phyloP scores from a whole-genome alignment of 192 early-diverging fungal species.

The Obelidium mucronatum region DNA sequence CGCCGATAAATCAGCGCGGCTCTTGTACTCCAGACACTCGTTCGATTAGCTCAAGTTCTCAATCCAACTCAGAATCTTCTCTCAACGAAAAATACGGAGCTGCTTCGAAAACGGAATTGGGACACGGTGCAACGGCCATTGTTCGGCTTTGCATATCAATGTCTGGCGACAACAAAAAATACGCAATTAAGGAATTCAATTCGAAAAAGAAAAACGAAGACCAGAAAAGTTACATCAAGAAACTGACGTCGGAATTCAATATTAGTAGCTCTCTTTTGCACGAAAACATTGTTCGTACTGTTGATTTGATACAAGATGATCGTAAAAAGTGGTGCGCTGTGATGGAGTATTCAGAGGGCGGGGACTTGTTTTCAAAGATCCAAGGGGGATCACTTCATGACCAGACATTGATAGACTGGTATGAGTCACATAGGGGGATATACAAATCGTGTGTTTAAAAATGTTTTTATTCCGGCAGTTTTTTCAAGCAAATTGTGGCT shows the following conservation, averaged over 20 bases:
- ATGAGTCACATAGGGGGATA: neutral
- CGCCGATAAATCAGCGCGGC: too few species aligned
- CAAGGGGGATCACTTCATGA: slow-evolving; percentile 76
- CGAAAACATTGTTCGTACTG: slow-evolving; percentile 88
- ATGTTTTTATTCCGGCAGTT: too few species aligned
- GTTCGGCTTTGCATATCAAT: slow-evolving; percentile 55
- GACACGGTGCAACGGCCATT: slow-evolving; percentile 58
- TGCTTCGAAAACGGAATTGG: slow-evolving; percentile 63
- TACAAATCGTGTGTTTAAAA: neutral
- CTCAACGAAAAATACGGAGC: slow-evolving; percentile 86
- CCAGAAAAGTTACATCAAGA: slow-evolving; percentile 94
- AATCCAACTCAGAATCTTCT: slow-evolving; percentile 45
- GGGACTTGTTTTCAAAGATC: slow-evolving; percentile 89
- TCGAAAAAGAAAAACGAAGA: slow-evolving; percentile 85
- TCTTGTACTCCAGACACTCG: neutral
- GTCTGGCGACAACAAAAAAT: slow-evolving; percentile 64
- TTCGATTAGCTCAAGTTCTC: neutral
- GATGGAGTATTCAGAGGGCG: slow-evolving; percentile 95
- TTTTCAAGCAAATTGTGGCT: slow-evolving; percentile 88
- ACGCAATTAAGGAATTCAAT: slow-evolving; percentile 94
- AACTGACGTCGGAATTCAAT: slow-evolving; percentile 95
- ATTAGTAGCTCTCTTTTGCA: slow-evolving; percentile 91
- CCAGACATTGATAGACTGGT: slow-evolving; percentile 78
- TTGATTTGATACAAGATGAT: slow-evolving; percentile 95
- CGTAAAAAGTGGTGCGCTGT: slow-evolving; percentile 68